Evolutionary conservation across 2,329 filamentous ascomycete genomes (phyloP), one percentile per base, ranked within the genome.

Genomic region (Acephala macrosclerotiorum): DNA sequence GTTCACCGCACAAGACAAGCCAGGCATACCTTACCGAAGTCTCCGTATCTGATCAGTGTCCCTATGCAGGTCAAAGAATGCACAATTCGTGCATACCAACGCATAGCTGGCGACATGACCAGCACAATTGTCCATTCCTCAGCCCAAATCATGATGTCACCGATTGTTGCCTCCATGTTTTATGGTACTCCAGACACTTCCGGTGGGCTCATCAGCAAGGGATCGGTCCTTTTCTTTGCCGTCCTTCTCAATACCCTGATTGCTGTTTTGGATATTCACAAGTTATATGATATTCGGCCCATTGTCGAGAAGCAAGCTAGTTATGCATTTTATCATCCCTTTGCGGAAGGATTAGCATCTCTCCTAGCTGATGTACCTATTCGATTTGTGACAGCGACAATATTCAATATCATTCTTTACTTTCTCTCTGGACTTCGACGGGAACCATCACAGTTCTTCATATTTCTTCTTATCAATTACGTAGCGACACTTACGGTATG

Each of bases 21-120:
- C 82, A 8, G 70, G 80, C 20, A 81, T 81, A 89, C 45, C 71
- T 87, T 51, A 71, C 89, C 70, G 81, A 89, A 77, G 76, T 96
- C 92, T 1, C 93, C 94, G 0, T 97, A 90, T 77, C 96, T 92
- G 0, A 81, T 97, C 40, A 94, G 92, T 0, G 92, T 90, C 70
- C 59, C 66, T 2, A 89, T 94, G 77, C 94, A 97, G 78, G 79
- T 97, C 68, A 77, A 84, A 65, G 86, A 97, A 18, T 97, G 93
- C 76, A 82, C 96, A 58, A 89, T 88, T 83, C 90, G 94, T 74
- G 93, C 92, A 11, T 95, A 90, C 81, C 86, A 87, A 74, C 88
- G 66, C 38, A 93, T 65, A 81, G 97, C 20, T 84, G 83, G 66
- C 90, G 91, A 64, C 36, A 63, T 62, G 12, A 53, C 61, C 14